phyloP scores from a whole-genome alignment of 768 basidiomycete species.

The Termitomyces sp. region DNA sequence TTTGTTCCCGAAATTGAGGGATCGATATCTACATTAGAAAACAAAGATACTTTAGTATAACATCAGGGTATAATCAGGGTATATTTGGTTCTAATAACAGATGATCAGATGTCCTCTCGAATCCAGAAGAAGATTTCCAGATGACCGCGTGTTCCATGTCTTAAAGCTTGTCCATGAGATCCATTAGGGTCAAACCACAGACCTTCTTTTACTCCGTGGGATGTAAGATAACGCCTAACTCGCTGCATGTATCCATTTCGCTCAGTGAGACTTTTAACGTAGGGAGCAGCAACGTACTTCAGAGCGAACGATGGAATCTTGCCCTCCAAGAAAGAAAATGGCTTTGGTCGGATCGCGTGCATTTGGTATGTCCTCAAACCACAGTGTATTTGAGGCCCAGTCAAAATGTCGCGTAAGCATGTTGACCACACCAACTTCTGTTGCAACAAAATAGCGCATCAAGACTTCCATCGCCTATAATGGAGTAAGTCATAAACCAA shows the following conservation, averaged over 20 bases:
- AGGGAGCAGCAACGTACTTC: conserved; percentile 34
- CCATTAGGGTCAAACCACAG: conserved; percentile 60
- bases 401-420: conserved; percentile 79
- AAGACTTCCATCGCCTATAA: conserved; percentile 69
- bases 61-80: neutral
- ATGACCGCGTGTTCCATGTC: conserved; percentile 46
- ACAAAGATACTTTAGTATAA: neutral
- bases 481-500: neutral
- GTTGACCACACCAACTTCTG: conserved; percentile 85
- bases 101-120: conserved; percentile 16
- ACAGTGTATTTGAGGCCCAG: conserved; percentile 85
- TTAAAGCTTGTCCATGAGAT: conserved; percentile 57
- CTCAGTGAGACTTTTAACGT: neutral
- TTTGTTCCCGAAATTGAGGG: conserved; percentile 38
- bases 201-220: conserved; percentile 67
- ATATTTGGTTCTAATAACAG: neutral
- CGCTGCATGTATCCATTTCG: conserved; percentile 34
- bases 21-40: neutral
- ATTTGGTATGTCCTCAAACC: conserved; percentile 86
- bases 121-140: conserved; percentile 62
- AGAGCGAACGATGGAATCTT: conserved; percentile 75
- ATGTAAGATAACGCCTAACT: conserved; percentile 65
- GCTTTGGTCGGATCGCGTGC: conserved; percentile 61
- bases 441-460: conserved; percentile 83
- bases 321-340: conserved; percentile 75